Base-by-base conservation (phyloP, 352 stramenopile genomes). In the Pythium plurisporium region DNA sequence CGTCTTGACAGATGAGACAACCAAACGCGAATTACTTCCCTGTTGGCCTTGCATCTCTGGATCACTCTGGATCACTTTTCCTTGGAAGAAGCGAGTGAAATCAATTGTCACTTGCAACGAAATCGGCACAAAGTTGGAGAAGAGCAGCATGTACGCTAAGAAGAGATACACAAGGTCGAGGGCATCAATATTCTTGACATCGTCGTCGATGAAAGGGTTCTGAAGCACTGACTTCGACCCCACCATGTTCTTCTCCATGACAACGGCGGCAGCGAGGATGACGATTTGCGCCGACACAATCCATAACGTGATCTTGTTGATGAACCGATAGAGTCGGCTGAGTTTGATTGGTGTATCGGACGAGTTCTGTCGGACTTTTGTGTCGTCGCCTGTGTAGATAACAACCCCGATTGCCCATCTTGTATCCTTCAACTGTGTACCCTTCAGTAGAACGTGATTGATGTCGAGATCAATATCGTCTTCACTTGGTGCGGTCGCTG, bases 61-160 rank as follows among this genome's bases (percentile, higher is more conserved):
- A 48, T 95, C 87, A 19, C 64, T 69, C 15, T 75, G 62, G 23
- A 97, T 96, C 15, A 67, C 76, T 31, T 72, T 65, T 4, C 79
- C 68, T 64, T 97, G 86, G 9, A 96, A 84, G 37, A 93, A 95
- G 8, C 76, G 74, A 3, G 85, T 86, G 23, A 95, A 85, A 47
- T 91, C 76, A 52, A 97, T 85, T 6, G 77, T 87, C 27, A 97
- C 84, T 69, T 97, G 95, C 20, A 97, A 74, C 19, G 87, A 94
- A 40, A 98, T 94, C 5, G 91, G 91, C n/a, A 98, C 87, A 61
- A 97, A 95, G 50, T 93, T 91, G 44, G 85, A 93, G 60, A 93
- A 93, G 8, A 96, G 73, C n/a, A 97, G 68, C 59, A 95, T 86
- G 68, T 97, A 98, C 12, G 79, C 73, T 12, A 87, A 55, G 25